A percentile compares a stretch with the other conserved stretches of the same genome.
These are phyloP conservation scores for Taiwanofungus camphoratus DNA, from an alignment of 1,284 basidiomycete genomes.

Conservation along the genomic window DNA sequence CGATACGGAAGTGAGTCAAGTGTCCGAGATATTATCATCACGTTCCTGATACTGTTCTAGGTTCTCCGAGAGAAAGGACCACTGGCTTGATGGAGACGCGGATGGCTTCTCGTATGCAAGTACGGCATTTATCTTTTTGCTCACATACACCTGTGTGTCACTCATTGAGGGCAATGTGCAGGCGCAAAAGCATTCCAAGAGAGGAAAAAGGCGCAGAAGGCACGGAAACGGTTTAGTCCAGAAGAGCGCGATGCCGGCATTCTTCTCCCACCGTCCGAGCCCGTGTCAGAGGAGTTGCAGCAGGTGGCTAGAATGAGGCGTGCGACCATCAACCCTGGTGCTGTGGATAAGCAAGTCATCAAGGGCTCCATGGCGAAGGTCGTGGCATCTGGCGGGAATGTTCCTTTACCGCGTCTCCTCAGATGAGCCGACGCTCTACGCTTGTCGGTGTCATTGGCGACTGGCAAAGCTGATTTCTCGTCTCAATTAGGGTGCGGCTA, in stretches of 20 bases:
- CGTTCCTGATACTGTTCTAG: constrained; percentile 16
- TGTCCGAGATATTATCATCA: no score
- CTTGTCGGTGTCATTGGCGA: no score
- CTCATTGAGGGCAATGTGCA: not conserved
- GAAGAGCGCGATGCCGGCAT: constrained; percentile 2
- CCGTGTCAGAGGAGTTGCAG: constrained; percentile 31
- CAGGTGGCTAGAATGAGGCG: constrained; percentile 38
- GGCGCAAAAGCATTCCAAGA: constrained; percentile 1
- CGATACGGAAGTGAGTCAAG: constrained; percentile 49
- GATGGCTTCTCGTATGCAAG: constrained; percentile 54
- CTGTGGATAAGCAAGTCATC: constrained; percentile 45
- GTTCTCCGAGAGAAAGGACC: constrained; percentile 36
- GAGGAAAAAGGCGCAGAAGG: constrained; percentile 11
- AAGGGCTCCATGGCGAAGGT: constrained; percentile 53
- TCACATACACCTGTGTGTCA: not conserved
- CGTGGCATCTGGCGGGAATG: constrained; percentile 23
- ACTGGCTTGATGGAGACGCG: constrained; percentile 60
- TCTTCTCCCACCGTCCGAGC: constrained; percentile 24
- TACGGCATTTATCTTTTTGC: constrained; percentile 22
- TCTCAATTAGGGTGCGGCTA: no score
- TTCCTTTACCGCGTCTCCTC: constrained; percentile 12
- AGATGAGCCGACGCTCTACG: no score
- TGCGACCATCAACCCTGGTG: constrained; percentile 32
- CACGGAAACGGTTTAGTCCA: constrained; percentile 3
- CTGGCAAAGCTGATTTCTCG: no score